Percentiles rank a stretch among this genome's conserved stretches.
These are phyloP conservation scores for Fistulifera pelliculosa DNA, from an alignment of 108 stramenopile genomes.

Conservation along the genomic window DNA sequence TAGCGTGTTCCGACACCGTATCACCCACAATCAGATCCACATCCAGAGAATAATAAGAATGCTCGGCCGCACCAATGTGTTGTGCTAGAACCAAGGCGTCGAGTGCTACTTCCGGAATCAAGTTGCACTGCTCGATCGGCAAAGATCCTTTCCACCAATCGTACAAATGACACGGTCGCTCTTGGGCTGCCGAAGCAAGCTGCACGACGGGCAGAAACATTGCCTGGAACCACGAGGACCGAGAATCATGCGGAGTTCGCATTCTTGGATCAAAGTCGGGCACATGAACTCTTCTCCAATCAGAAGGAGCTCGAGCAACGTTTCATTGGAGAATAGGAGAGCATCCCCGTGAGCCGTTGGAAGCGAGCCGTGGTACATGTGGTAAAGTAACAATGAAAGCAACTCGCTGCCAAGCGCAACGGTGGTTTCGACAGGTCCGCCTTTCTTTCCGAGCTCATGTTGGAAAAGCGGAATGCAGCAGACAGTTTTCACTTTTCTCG, in stretches of 20 bases:
- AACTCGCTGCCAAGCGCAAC: constrained; percentile 30
- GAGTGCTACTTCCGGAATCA: constrained; percentile 10
- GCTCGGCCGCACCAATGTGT: constrained; percentile 5
- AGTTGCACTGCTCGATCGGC: constrained; percentile 4
- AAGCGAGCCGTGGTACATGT: constrained; percentile 70
- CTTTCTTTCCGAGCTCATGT: constrained; percentile 19
- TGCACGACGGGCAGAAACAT: constrained; percentile 15
- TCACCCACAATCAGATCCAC: no score
- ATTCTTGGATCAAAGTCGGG: constrained; percentile 52
- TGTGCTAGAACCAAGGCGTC: constrained; percentile 25
- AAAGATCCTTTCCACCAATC: constrained; percentile 9
- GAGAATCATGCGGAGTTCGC: constrained; percentile 56
- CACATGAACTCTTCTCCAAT: constrained; percentile 69
- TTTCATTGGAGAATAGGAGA: constrained; percentile 9
- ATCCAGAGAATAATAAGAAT: no score
- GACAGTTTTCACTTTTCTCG: constrained; percentile 58
- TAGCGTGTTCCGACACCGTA: no score
- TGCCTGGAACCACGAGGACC: constrained; percentile 1
- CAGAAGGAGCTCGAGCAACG: constrained; percentile 47
- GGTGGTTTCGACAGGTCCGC: constrained; percentile 3
- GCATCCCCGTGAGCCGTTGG: constrained; percentile 24
- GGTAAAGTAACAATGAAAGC: constrained; percentile 37
- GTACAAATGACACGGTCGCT: background rate
- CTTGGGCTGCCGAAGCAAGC: background rate
- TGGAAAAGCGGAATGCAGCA: constrained; percentile 59